Conservation (phyloP, 371 early-diverging fungal genomes). For the Rhizopus arrhizus region DNA sequence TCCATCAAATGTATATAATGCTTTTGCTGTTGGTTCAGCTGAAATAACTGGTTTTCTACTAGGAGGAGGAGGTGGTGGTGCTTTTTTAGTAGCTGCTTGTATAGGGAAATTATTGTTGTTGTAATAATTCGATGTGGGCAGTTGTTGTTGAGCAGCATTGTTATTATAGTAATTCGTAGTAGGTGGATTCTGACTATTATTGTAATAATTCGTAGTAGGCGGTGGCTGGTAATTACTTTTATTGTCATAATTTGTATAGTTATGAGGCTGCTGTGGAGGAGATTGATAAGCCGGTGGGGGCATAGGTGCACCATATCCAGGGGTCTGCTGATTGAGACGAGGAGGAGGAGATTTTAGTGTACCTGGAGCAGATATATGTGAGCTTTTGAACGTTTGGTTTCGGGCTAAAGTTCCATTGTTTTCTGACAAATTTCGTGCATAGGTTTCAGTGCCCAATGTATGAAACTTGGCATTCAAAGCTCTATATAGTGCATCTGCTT, state of each 20-base stretch:
- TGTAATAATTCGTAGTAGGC: background rate
- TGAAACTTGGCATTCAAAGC: conserved; percentile 62
- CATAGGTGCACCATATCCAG: conserved; percentile 1
- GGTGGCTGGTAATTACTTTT: background rate
- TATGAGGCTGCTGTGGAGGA: background rate
- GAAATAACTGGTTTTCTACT: conserved; percentile 22
- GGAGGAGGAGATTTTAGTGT: conserved; percentile 40
- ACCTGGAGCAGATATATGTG: conserved; percentile 34
- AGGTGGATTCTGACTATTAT: background rate
- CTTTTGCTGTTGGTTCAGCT: conserved; percentile 48
- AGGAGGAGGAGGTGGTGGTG: conserved; percentile 26
- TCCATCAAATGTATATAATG: conserved; percentile 76
- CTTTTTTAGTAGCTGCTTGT: conserved; percentile 15
- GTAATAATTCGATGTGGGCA: no score
- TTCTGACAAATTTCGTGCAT: conserved; percentile 12
- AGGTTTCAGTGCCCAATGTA: conserved; percentile 26
- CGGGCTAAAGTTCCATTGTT: conserved; percentile 14
- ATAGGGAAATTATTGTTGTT: no score
- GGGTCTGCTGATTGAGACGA: conserved; percentile 1
- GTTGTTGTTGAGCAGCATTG: no score
- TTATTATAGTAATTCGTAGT: no score
- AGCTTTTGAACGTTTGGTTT: conserved; percentile 23
- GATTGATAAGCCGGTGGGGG: background rate
- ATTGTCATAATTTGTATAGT: background rate
- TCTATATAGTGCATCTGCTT: conserved; percentile 83